Evolutionary conservation across 2,329 filamentous ascomycete genomes (phyloP).

Genomic region (Didymosphaeria variabile): DNA sequence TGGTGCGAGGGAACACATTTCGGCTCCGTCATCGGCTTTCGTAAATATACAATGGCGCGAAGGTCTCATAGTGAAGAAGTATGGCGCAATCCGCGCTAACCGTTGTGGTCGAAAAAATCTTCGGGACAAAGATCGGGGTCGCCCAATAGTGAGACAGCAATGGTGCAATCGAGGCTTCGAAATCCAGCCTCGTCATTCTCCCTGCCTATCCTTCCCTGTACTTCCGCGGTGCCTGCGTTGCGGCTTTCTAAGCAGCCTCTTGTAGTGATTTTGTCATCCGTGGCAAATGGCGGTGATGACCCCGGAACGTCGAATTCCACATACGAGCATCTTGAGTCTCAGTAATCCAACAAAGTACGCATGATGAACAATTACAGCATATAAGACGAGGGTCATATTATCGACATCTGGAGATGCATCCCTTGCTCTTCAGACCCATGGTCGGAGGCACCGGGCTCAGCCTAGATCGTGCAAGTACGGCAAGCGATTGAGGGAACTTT

Average conservation of each 20-base stretch:
- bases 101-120: conserved; percentile 19
- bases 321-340: neutral
- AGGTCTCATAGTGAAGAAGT: conserved; percentile 21
- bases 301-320: conserved; percentile 7
- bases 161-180: conserved; percentile 9
- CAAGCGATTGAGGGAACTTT: neutral
- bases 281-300: conserved; percentile 2
- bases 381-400: neutral
- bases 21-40: conserved; percentile 18
- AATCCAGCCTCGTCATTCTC: conserved; percentile 5
- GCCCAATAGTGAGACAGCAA: conserved; percentile 19
- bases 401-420: neutral
- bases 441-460: neutral
- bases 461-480: conserved; percentile 2
- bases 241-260: conserved; percentile 10
- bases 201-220: conserved; percentile 11
- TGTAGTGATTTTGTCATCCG: conserved; percentile 19
- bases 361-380: neutral
- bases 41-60: conserved; percentile 16
- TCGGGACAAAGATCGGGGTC: conserved; percentile 19
- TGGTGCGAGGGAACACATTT: conserved; percentile 11
- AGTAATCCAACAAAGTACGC: neutral
- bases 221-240: conserved; percentile 12
- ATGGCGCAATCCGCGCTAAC: conserved; percentile 27
- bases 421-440: neutral